Evolutionary conservation across 2,329 filamentous ascomycete species (phyloP), one percentile per base, ranked within the genome.

Genomic region (Ophiostoma montium): DNA sequence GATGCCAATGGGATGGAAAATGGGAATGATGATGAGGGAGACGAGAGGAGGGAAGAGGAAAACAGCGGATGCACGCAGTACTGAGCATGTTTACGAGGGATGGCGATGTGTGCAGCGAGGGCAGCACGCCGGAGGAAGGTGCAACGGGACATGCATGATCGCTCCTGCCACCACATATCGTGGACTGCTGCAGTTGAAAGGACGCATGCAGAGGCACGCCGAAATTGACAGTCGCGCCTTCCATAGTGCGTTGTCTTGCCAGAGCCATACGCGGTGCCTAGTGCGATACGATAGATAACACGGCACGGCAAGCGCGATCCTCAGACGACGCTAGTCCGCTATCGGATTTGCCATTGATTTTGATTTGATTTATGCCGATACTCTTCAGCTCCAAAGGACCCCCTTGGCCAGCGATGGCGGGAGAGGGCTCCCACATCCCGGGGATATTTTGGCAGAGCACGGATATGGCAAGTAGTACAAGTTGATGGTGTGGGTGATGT

Each of bases 221-320:
- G 41, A 43, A 43, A 43, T 43, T 43, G 41, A 31, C 15, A 31
- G 41, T 43, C 41, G 41, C 41, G 31, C 42, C 30, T 44, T 42
- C 23, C 39, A 9, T 9, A n/a, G 27, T 30, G 27, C 39, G 30
- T 15, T 30, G 39, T n/a, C 35, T 42, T 3, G n/a, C 13, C 23
- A 27, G 23, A 27, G 5, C n/a, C n/a, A n/a, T n/a, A n/a, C n/a
- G n/a, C n/a, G n/a, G n/a, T n/a, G n/a, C n/a, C n/a, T n/a, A n/a
- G n/a, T n/a, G n/a, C n/a, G n/a, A 38, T 18, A 38, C 35, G 35
- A n/a, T 19, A 41, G 36, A 10, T 13, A 13, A 4, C 16, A 15
- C 3, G 5, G 38, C 38, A 41, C 36, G 38, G 39, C 39, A 42
- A 30, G 39, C 39, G 39, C 39, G 23, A 42, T 42, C 21, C 21